A percentile compares a stretch with the other conserved stretches of the same genome.
Conservation (phyloP, 106 monocot species). For the Acorus gramineus region DNA sequence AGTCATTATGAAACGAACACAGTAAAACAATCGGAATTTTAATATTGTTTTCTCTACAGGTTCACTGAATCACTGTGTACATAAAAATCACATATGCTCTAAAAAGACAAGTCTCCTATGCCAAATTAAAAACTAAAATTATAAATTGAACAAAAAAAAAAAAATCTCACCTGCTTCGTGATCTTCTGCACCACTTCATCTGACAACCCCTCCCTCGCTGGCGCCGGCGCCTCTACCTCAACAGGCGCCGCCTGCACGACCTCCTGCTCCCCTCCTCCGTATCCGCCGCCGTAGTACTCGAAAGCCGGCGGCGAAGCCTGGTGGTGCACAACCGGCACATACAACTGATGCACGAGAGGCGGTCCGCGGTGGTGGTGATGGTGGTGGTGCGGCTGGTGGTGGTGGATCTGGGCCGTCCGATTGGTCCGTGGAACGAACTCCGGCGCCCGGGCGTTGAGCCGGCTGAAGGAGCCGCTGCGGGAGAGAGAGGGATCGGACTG, state of each 20-base stretch:
- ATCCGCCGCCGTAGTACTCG: slow-evolving; percentile 24
- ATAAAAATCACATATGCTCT: too few relatives aligned
- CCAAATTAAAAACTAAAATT: too few relatives aligned
- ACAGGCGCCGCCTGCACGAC: too few relatives aligned
- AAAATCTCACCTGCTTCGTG: slow-evolving; percentile 44
- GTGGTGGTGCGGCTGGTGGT: slow-evolving; percentile 4
- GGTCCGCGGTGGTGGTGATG: not conserved
- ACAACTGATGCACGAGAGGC: slow-evolving; percentile 11
- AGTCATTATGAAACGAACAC: too few relatives aligned
- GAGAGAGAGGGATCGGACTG: slow-evolving; percentile 18
- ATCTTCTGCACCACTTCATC: slow-evolving; percentile 56
- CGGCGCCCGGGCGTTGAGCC: slow-evolving; percentile 73
- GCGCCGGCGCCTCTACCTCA: not conserved
- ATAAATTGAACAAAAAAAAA: too few relatives aligned
- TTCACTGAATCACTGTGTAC: too few relatives aligned
- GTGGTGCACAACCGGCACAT: slow-evolving; percentile 18
- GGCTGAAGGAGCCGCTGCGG: slow-evolving; percentile 33
- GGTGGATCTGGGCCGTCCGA: slow-evolving; percentile 1
- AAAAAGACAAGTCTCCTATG: too few relatives aligned
- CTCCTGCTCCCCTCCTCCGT: slow-evolving; percentile 12
- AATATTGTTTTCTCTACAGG: too few relatives aligned
- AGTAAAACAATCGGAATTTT: too few relatives aligned
- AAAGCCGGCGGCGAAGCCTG: slow-evolving; percentile 14
- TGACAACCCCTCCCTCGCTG: slow-evolving; percentile 27
- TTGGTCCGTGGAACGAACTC: slow-evolving; percentile 52